Conservation (phyloP, 192 early-diverging fungal species). For the Entomortierella lignicola region DNA sequence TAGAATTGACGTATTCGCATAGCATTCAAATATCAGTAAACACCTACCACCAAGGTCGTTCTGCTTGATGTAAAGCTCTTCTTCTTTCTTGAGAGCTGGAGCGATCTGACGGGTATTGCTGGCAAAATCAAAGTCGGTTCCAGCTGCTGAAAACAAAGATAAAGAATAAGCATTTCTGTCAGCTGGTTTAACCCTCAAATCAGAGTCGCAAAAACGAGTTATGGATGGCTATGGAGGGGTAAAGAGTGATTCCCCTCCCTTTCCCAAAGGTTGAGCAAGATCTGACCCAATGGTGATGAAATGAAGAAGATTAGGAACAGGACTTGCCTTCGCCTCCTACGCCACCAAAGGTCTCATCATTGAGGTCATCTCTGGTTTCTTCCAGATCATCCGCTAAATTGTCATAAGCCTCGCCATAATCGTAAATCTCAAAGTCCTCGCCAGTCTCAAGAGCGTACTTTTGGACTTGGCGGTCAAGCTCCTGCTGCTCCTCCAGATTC, state of each 20-base stretch:
- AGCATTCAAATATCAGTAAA: background rate
- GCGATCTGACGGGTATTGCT: conserved; percentile 65
- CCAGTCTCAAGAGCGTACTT: conserved; percentile 51
- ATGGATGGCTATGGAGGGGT: background rate
- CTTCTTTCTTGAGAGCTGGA: conserved; percentile 60
- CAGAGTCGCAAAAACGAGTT: background rate
- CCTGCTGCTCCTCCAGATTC: conserved; percentile 55
- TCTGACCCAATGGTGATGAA: background rate
- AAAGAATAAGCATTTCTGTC: background rate
- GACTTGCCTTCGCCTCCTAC: conserved; percentile 61
- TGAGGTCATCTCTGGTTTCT: conserved; percentile 76
- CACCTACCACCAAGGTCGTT: conserved; percentile 49
- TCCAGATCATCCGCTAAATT: conserved; percentile 69
- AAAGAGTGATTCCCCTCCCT: background rate
- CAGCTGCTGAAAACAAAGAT: conserved; percentile 24
- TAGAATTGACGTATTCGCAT: background rate
- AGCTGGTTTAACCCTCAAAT: background rate
- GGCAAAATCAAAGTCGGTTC: conserved; percentile 80
- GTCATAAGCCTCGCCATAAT: conserved; percentile 70
- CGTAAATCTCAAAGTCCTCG: conserved; percentile 72
- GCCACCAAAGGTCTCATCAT: conserved; percentile 80
- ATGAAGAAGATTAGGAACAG: background rate
- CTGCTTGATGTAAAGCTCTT: conserved; percentile 60
- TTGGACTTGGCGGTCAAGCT: conserved; percentile 49
- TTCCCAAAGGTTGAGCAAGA: background rate